Evolutionary conservation across 2,329 filamentous ascomycete genomes (phyloP).

Genomic region (Phyllosticta citrichinensis): DNA sequence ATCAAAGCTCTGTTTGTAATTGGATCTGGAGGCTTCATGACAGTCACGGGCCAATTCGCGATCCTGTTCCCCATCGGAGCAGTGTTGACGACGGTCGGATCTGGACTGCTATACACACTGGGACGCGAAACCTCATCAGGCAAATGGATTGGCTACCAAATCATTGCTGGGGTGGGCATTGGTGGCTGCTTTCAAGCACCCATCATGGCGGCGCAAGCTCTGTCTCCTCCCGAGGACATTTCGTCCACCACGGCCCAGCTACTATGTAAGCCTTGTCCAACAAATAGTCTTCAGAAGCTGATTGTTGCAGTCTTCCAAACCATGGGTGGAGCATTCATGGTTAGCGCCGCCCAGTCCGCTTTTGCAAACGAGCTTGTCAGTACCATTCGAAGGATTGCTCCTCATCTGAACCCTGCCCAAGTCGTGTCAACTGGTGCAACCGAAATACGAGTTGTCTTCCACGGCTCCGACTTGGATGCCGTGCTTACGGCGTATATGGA

Average conservation of each 20-base stretch:
- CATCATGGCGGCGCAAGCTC: constrained; percentile 12
- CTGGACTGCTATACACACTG: constrained; percentile 20
- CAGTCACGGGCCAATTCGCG: constrained; percentile 31
- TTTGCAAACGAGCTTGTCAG: constrained; percentile 55
- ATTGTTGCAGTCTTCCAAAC: constrained; percentile 43
- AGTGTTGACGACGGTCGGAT: constrained; percentile 19
- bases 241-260: constrained; percentile 21
- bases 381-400: constrained; percentile 37
- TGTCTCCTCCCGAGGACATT: constrained; percentile 8
- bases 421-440: constrained; percentile 36
- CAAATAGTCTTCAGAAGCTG: background rate
- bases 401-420: constrained; percentile 24
- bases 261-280: constrained; percentile 25
- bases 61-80: constrained; percentile 29
- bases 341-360: constrained; percentile 57
- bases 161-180: constrained; percentile 16
- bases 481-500: constrained; percentile 22
- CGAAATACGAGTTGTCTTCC: constrained; percentile 15
- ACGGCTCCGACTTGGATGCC: background rate
- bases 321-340: constrained; percentile 55
- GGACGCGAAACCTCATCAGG: constrained; percentile 9
- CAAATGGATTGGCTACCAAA: constrained; percentile 24
- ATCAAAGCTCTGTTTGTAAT: constrained; percentile 15
- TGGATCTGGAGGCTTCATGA: constrained; percentile 22
- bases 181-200: constrained; percentile 14